phyloP scores from a whole-genome alignment of 768 basidiomycete species.

The Pleurotus cornucopiae region DNA sequence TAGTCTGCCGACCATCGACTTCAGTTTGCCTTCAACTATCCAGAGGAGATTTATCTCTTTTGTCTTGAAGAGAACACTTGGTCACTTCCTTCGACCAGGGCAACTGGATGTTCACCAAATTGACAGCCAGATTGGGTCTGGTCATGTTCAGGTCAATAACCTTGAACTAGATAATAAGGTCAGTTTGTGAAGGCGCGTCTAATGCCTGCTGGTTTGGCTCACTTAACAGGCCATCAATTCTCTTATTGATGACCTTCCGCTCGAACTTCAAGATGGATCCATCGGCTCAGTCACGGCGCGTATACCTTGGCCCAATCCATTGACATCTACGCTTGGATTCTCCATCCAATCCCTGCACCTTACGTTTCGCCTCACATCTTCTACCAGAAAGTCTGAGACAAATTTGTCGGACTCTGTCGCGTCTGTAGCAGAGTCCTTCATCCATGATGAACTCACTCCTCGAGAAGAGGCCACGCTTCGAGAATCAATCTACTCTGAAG shows the following conservation, averaged over 20 bases:
- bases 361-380: constrained; percentile 45
- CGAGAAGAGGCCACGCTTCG: constrained; percentile 69
- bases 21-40: constrained; percentile 63
- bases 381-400: constrained; percentile 12
- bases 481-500: constrained; percentile 37
- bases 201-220: neutral
- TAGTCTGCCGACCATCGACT: constrained; percentile 62
- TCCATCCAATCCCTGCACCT: constrained; percentile 67
- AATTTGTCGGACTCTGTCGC: constrained; percentile 77
- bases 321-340: constrained; percentile 68
- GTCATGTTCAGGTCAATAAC: constrained; percentile 82
- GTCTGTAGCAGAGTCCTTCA: constrained; percentile 81
- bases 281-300: constrained; percentile 72
- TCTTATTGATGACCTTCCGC: constrained; percentile 59
- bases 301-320: constrained; percentile 83
- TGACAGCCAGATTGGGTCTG: constrained; percentile 90
- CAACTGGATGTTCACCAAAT: constrained; percentile 85
- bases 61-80: constrained; percentile 75
- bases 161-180: constrained; percentile 77
- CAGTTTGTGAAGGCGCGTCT: constrained; percentile 21
- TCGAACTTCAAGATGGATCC: constrained; percentile 66
- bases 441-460: constrained; percentile 75
- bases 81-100: constrained; percentile 83
- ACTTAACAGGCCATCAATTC: constrained; percentile 70
- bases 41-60: constrained; percentile 91